These are phyloP conservation scores for Phoma sp. DNA, from an alignment of 2,329 filamentous ascomycete genomes.

Conservation along the genomic window DNA sequence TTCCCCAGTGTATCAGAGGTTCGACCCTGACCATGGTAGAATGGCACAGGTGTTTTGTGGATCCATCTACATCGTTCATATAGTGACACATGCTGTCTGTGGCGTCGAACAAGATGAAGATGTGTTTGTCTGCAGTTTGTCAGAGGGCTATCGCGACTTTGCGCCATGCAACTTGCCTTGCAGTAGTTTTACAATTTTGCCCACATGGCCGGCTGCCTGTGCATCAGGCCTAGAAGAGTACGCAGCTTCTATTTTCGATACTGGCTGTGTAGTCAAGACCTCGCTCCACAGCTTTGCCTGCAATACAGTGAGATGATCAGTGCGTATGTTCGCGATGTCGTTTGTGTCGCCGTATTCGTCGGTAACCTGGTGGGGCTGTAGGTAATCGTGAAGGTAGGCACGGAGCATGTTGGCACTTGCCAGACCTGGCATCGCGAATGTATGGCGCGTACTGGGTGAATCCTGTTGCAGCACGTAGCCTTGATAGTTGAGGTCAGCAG, in stretches of 20 bases:
- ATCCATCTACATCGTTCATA: not conserved
- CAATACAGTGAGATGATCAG: not conserved
- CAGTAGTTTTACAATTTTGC: not conserved
- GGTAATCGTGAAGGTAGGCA: not conserved
- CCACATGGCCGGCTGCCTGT: not conserved
- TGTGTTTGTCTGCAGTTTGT: not conserved
- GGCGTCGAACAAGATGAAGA: conserved; percentile 1
- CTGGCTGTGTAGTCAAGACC: not conserved
- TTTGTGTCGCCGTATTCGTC: not conserved
- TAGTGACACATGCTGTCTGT: not conserved
- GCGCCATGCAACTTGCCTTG: not conserved
- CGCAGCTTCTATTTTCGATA: not conserved
- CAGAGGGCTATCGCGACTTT: not conserved
- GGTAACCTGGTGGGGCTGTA: not conserved
- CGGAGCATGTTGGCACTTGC: conserved; percentile 2
- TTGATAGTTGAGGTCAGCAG: not conserved
- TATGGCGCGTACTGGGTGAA: not conserved
- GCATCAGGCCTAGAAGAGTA: not conserved
- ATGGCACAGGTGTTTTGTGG: not conserved
- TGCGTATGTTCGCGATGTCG: not conserved
- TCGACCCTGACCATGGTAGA: not conserved
- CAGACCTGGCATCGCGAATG: conserved; percentile 6
- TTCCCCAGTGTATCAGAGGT: conserved; percentile 13
- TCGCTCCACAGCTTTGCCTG: conserved; percentile 6
- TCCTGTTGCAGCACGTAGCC: not conserved